phyloP scores from a whole-genome alignment of 306 rosid genomes.

The Cicer arietinum region DNA sequence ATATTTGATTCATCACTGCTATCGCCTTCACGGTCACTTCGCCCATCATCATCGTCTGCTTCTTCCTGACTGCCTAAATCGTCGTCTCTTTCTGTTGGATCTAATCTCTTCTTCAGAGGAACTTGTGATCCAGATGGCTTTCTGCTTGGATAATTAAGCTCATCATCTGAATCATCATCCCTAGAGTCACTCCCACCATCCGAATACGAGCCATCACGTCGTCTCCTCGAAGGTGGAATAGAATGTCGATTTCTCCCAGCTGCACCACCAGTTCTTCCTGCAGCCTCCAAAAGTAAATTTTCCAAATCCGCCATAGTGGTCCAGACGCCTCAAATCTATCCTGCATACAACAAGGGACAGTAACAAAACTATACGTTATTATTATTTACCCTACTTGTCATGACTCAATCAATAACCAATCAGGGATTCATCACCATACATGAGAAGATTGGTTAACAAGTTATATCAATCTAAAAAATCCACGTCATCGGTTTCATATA shows the following conservation, averaged over 20 bases:
- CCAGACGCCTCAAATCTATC: conserved; percentile 19
- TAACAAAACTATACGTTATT: background rate
- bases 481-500: background rate
- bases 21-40: conserved; percentile 61
- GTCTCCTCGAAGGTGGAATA: conserved; percentile 63
- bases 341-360: conserved; percentile 38
- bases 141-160: conserved; percentile 56
- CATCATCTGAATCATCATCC: conserved; percentile 72
- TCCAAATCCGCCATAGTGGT: conserved; percentile 83
- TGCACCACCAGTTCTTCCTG: conserved; percentile 80
- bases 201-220: conserved; percentile 65
- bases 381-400: background rate
- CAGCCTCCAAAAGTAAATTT: conserved; percentile 92
- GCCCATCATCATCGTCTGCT: conserved; percentile 62
- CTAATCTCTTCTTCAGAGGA: conserved; percentile 90
- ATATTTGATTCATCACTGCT: conserved; percentile 79
- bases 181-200: conserved; percentile 85
- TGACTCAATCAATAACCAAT: background rate
- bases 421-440: background rate
- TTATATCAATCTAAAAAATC: background rate
- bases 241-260: conserved; percentile 77
- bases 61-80: conserved; percentile 82
- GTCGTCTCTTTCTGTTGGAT: conserved; percentile 67
- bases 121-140: conserved; percentile 75
- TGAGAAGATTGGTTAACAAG: background rate